Evolutionary conservation across 495 filamentous ascomycete species (phyloP), one percentile per base, ranked within the genome.

Genomic region (Aspergillus funiculosus): DNA sequence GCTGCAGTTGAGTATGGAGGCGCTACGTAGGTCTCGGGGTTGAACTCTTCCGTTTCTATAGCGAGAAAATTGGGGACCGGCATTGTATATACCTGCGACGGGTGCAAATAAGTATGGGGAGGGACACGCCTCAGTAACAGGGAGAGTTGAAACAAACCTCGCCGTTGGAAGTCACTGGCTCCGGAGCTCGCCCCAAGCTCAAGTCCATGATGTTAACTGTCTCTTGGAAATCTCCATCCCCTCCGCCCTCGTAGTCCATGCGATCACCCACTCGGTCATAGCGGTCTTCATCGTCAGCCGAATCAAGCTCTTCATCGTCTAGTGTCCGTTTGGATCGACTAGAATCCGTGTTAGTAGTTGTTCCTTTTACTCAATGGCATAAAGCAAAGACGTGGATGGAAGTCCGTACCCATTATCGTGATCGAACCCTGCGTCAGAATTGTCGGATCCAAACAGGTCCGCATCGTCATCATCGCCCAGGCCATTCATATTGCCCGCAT

Each of bases 31-130:
- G 76, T 83, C 48, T 80, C 77, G 14, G 79, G 73, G 45, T 83
- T 79, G 72, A 85, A 96, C 39, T 82, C 75, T 54, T 78, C 75
- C 0, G 87, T 81, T 38, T 87, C 79, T 36, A 94, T 69, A 35
- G 79, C 83, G 42, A 96, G 71, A 64, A 91, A 94, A 8, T 77
- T 74, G 4, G 90, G 89, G 1, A 96, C 69, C 39, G 81, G 80
- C 61, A 96, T 71, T 8, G 87, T 76, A 62, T 89, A 85, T 18
- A 94, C 61, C 88, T 94, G 37, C 14, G 31, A 46, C 37, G 4
- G 19, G 29, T 14, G 11, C 15, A n/a, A n/a, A n/a, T n/a, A n/a
- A n/a, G n/a, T n/a, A n/a, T n/a, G n/a, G n/a, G n/a, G n/a, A n/a
- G n/a, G n/a, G n/a, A n/a, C n/a, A n/a, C n/a, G n/a, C n/a, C n/a